These are phyloP conservation scores for Ascochyta lentis DNA, from an alignment of 2,329 filamentous ascomycete genomes.

Conservation along the genomic window DNA sequence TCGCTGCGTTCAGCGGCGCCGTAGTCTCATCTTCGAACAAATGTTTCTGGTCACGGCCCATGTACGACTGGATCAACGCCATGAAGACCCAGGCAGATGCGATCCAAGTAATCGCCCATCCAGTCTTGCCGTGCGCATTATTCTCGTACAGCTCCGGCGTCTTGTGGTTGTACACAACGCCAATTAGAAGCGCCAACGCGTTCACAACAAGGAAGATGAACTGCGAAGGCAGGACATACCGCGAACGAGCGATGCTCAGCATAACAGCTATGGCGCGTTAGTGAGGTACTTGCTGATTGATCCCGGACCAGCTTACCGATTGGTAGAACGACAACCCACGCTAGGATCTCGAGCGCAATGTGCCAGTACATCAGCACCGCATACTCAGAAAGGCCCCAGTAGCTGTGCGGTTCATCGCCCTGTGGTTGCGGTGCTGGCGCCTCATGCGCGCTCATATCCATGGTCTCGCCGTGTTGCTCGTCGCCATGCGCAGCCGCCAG, in stretches of 20 bases:
- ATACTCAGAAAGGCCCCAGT: conserved; percentile 65
- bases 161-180: conserved; percentile 71
- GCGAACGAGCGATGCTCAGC: conserved; percentile 81
- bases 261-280: conserved; percentile 69
- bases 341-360: conserved; percentile 71
- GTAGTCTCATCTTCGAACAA: conserved; percentile 24
- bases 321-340: conserved; percentile 77
- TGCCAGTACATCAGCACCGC: conserved; percentile 69
- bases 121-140: conserved; percentile 87
- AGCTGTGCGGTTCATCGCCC: conserved; percentile 53
- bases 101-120: conserved; percentile 81
- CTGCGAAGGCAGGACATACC: conserved; percentile 73
- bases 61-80: conserved; percentile 68
- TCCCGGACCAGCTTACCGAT: conserved; percentile 63
- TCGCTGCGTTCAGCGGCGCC: conserved; percentile 42
- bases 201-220: conserved; percentile 58
- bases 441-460: conserved; percentile 35
- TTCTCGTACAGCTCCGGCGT: conserved; percentile 87
- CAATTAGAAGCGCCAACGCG: conserved; percentile 49
- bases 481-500: conserved; percentile 52
- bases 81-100: conserved; percentile 73
- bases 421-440: conserved; percentile 26
- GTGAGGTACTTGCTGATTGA: conserved; percentile 24
- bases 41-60: conserved; percentile 53
- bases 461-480: conserved; percentile 36